Evolutionary conservation across 2,329 filamentous ascomycete species (phyloP).

Genomic region (Aspergillus pseudonomiae): DNA sequence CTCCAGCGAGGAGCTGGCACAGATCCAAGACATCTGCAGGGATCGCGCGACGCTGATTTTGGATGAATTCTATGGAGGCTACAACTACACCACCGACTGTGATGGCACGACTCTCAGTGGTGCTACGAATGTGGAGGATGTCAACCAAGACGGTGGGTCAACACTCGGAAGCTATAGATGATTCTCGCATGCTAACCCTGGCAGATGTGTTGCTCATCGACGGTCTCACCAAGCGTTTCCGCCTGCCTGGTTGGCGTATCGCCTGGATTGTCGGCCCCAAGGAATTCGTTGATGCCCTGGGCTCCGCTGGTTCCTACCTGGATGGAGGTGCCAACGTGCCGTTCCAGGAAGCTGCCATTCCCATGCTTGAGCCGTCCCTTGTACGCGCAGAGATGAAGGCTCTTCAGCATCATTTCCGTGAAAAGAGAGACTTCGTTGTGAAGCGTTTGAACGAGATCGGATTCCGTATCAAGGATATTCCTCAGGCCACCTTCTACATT

Average conservation of each 20-base stretch:
- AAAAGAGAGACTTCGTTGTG: conserved; percentile 91
- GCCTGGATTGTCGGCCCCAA: conserved; percentile 96
- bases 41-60: conserved; percentile 89
- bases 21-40: conserved; percentile 92
- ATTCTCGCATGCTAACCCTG: conserved; percentile 13
- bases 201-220: conserved; percentile 89
- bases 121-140: conserved; percentile 86
- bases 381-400: conserved; percentile 86
- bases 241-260: conserved; percentile 92
- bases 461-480: conserved; percentile 80
- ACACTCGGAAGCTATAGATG: neutral
- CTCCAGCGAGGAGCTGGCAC: conserved; percentile 77
- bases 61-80: conserved; percentile 95
- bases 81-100: conserved; percentile 93
- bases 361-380: conserved; percentile 85
- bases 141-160: conserved; percentile 68
- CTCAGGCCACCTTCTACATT: conserved; percentile 93
- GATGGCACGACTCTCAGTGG: conserved; percentile 87
- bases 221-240: conserved; percentile 94
- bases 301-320: conserved; percentile 88
- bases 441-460: conserved; percentile 79
- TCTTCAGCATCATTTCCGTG: conserved; percentile 85
- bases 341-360: conserved; percentile 90
- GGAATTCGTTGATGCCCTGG: conserved; percentile 92
- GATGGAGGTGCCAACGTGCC: conserved; percentile 93